Evolutionary conservation across 352 stramenopile species (phyloP), one percentile per base, ranked within the genome.

Genomic region (Globisporangium perplexum): DNA sequence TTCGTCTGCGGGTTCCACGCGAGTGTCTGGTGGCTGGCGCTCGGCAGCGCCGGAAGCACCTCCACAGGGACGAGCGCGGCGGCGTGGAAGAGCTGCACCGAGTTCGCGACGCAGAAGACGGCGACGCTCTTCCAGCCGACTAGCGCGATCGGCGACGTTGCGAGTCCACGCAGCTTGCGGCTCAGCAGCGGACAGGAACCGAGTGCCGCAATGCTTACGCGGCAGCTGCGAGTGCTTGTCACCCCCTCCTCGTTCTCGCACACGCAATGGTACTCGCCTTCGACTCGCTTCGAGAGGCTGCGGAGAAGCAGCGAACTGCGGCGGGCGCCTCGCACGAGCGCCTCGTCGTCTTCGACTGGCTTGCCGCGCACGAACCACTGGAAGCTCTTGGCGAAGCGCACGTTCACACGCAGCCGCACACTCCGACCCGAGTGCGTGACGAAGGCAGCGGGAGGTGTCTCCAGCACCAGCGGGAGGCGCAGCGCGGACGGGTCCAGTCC

Each of bases 211-310:
- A 77, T 43, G 26, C 62, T 51, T 5, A 88, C 69, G 7, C 59
- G 65, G 22, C 65, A 78, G 2, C 53, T 55, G 24, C 62, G 51
- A 17, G 74, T 74, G 35, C 52, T 70, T 6, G 62, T 57, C 0
- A 18, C 50, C 7, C 78, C 75, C 53, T 89, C 78, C 46, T 89
- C 78, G 47, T 89, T 87, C 43, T 74, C 63, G 42, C 73, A 87
- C 18, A 72, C 69, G 54, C 77, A 89, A 52, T 67, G 72, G 55
- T 87, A 87, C 30, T 86, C 69, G 1, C 73, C 77, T 10, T 54
- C 57, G 5, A 72, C 63, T 4, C 78, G 75, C 43, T 66, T 73
- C 2, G 69, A 79, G 41, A 84, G 57, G 7, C 60, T 68, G 2
- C 35, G 10, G 18, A 89, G 59, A 6, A 72, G 42, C 18, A 89